Percentiles rank a stretch among this genome's conserved stretches.
These are phyloP conservation scores for Diaporthe humulicola DNA, from an alignment of 2,329 filamentous ascomycete genomes.

Conservation along the genomic window DNA sequence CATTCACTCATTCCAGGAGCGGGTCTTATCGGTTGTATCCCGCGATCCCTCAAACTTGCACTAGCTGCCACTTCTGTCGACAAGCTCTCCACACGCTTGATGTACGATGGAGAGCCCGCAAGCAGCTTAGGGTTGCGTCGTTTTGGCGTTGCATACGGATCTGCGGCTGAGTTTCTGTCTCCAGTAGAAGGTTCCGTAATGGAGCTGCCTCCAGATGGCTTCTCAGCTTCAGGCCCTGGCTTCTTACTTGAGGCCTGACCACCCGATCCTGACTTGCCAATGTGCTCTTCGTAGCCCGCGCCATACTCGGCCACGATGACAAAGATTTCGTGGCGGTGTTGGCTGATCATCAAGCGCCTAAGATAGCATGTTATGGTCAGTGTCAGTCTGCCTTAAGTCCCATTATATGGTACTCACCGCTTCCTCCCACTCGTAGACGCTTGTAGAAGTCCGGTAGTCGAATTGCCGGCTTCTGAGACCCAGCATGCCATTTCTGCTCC, in stretches of 20 bases:
- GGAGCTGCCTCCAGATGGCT: neutral
- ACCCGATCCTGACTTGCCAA: neutral
- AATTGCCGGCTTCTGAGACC: neutral
- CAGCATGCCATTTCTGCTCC: neutral
- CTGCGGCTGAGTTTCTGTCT: too few species aligned
- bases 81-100: neutral
- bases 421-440: neutral
- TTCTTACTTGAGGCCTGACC: too few species aligned
- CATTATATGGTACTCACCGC: neutral
- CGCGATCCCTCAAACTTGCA: neutral
- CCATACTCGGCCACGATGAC: neutral
- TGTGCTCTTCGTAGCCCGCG: neutral
- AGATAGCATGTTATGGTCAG: neutral
- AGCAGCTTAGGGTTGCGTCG: neutral
- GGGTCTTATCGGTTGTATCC: neutral
- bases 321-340: neutral
- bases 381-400: too few species aligned
- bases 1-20: neutral
- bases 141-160: too few species aligned
- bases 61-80: neutral
- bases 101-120: neutral
- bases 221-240: too few species aligned
- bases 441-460: neutral
- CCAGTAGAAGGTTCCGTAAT: too few species aligned
- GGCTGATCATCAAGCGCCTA: neutral